phyloP scores from a whole-genome alignment of 2,329 filamentous ascomycete genomes.

The Fragosphaeria purpurea region DNA sequence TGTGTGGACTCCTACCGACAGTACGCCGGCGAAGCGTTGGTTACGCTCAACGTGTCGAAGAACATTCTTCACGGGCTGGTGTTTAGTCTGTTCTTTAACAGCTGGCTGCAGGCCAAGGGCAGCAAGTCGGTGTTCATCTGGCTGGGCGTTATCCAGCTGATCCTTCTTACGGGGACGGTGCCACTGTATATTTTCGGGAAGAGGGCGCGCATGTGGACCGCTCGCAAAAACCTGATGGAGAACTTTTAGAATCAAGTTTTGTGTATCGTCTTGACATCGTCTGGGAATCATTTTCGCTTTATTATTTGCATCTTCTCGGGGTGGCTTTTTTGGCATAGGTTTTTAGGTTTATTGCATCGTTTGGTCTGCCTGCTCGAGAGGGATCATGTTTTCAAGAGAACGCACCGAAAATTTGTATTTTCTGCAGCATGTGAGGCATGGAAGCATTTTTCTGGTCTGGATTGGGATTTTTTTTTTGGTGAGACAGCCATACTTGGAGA shows the following conservation, averaged over 20 bases:
- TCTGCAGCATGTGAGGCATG: no score
- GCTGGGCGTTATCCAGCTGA: constrained; percentile 77
- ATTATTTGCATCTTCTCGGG: no score
- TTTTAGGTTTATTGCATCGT: no score
- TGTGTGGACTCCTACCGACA: constrained; percentile 88
- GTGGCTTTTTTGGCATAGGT: no score
- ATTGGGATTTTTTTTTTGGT: no score
- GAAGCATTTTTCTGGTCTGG: no score
- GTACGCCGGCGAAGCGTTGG: constrained; percentile 87
- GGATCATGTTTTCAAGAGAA: no score
- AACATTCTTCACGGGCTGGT: constrained; percentile 86
- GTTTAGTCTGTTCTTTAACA: constrained; percentile 78
- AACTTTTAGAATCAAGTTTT: not conserved
- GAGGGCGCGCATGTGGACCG: constrained; percentile 87
- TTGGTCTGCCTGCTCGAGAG: no score
- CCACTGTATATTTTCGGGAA: constrained; percentile 96
- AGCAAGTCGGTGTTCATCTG: constrained; percentile 70
- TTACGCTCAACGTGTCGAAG: constrained; percentile 90
- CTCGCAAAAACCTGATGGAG: constrained; percentile 49
- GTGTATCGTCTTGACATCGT: no score
- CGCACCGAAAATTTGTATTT: no score
- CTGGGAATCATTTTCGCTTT: no score
- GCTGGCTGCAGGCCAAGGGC: constrained; percentile 69
- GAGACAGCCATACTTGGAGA: no score
- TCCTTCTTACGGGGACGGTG: constrained; percentile 62